A percentile compares a stretch with the other conserved stretches of the same genome.
phyloP scores from a whole-genome alignment of 106 monocot species.

The Dendrobium huoshanense region DNA sequence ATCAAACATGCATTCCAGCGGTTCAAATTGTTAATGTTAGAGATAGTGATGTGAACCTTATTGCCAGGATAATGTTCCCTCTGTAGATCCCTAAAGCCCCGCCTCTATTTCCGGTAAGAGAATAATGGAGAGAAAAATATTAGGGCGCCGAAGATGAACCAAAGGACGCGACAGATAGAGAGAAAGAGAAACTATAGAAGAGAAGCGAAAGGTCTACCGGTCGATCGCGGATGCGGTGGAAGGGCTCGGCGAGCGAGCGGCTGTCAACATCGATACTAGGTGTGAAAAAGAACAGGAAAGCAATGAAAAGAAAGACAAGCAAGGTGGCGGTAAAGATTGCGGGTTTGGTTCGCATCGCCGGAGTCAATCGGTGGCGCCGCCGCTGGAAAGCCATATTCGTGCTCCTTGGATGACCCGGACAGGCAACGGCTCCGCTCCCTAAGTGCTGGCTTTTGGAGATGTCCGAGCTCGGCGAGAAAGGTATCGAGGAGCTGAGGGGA shows the following conservation, averaged over 20 bases:
- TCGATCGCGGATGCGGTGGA: not conserved
- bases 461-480: not conserved
- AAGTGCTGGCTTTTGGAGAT: not conserved
- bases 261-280: constrained; percentile 31
- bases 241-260: constrained; percentile 1
- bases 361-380: constrained; percentile 39
- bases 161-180: not conserved
- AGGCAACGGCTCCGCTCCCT: not conserved
- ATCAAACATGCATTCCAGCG: not conserved
- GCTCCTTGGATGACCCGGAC: not conserved
- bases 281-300: constrained; percentile 42
- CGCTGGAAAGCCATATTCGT: constrained; percentile 33
- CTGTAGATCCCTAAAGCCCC: constrained; percentile 2
- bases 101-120: constrained; percentile 18
- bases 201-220: not conserved
- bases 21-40: too few relatives aligned
- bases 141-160: not conserved
- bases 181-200: not conserved
- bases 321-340: constrained; percentile 19
- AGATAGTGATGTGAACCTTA: not conserved
- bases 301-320: constrained; percentile 33
- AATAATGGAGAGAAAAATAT: not conserved
- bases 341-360: constrained; percentile 6
- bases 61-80: not conserved
- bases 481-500: not conserved